phyloP scores from a whole-genome alignment of 495 filamentous ascomycete species.

The Articulospora tetracladia region DNA sequence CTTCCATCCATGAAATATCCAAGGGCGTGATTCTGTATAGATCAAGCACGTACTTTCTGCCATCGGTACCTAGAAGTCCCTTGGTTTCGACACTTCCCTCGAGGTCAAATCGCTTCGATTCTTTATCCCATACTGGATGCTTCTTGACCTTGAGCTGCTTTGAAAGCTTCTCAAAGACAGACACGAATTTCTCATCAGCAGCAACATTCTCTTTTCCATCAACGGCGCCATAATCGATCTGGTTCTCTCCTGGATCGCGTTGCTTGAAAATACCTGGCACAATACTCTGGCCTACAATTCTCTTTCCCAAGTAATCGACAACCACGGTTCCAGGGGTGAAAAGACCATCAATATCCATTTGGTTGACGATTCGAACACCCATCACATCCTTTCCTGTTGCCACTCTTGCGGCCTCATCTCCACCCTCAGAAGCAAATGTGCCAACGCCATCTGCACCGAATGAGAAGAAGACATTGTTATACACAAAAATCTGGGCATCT shows the following conservation, averaged over 20 bases:
- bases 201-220: constrained; percentile 96
- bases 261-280: constrained; percentile 99
- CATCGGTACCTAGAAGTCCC: constrained; percentile 94
- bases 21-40: constrained; percentile 91
- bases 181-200: constrained; percentile 76
- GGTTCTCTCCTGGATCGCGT: constrained; percentile 92
- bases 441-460: constrained; percentile 97
- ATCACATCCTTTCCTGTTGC: constrained; percentile 96
- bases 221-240: constrained; percentile 98
- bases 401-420: constrained; percentile 93
- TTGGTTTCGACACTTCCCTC: constrained; percentile 98
- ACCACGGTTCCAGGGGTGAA: constrained; percentile 96
- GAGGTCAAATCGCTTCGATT: constrained; percentile 81
- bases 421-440: constrained; percentile 93
- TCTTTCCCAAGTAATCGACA: constrained; percentile 95
- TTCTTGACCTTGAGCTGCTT: constrained; percentile 85
- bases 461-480: constrained; percentile 99
- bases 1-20: constrained; percentile 87
- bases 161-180: constrained; percentile 86
- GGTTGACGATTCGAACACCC: constrained; percentile 91
- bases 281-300: constrained; percentile 96
- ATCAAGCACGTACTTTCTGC: constrained; percentile 94
- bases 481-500: constrained; percentile 98
- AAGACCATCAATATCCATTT: constrained; percentile 89
- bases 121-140: constrained; percentile 98